Conservation (phyloP, 2,329 filamentous ascomycete genomes). For the Ophiostoma sp. region DNA sequence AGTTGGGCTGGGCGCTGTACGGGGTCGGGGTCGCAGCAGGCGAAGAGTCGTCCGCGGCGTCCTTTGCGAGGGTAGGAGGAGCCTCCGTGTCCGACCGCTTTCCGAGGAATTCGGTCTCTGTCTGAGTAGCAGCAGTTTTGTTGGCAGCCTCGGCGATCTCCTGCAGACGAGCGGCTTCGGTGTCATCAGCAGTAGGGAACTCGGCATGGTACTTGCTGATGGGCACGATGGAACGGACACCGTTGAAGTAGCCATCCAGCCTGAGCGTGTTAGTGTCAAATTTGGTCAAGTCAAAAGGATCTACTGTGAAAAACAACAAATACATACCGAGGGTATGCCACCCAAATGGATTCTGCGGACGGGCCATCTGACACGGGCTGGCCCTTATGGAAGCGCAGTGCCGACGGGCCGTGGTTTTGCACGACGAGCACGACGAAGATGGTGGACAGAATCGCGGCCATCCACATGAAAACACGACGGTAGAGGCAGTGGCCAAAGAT, state of each 20-base stretch:
- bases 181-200: conserved; percentile 52
- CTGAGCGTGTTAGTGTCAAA: conserved; percentile 40
- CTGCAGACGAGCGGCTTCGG: conserved; percentile 16
- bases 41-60: conserved; percentile 25
- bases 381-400: conserved; percentile 27
- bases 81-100: conserved; percentile 14
- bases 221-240: conserved; percentile 64
- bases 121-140: conserved; percentile 31
- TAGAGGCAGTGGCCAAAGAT: conserved; percentile 50
- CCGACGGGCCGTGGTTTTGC: conserved; percentile 25
- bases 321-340: conserved; percentile 42
- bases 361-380: conserved; percentile 30
- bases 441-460: conserved; percentile 32
- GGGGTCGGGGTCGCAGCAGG: conserved; percentile 40
- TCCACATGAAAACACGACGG: conserved; percentile 49
- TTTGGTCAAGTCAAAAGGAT: background rate
- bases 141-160: conserved; percentile 19
- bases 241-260: conserved; percentile 74
- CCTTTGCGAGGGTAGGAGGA: background rate
- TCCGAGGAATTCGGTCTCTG: background rate
- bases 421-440: conserved; percentile 29
- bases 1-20: conserved; percentile 67
- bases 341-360: conserved; percentile 32
- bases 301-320: background rate
- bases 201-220: conserved; percentile 62